phyloP scores from a whole-genome alignment of 2,329 filamentous ascomycete species.

The Myriosclerotinia curreyana region DNA sequence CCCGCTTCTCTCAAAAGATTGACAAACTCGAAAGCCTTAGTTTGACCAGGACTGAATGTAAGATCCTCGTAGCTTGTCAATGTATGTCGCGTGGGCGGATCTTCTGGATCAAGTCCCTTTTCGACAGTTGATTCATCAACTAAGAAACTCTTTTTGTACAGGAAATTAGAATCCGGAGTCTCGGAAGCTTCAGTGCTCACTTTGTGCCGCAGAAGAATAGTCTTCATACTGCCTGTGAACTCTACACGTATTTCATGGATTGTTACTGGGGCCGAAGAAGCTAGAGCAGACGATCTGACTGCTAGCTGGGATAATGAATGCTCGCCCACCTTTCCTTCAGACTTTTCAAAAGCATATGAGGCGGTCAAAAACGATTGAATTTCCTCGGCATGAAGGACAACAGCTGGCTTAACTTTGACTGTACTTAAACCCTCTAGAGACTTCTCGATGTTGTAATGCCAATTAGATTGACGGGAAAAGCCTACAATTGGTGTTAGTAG shows the following conservation, averaged over 20 bases:
- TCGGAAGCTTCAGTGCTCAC: conserved; percentile 7
- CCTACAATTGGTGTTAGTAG: conserved; percentile 41
- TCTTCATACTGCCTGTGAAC: conserved; percentile 57
- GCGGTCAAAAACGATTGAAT: conserved; percentile 53
- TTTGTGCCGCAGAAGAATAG: conserved; percentile 47
- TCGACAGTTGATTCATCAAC: conserved; percentile 24
- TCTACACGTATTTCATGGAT: conserved; percentile 52
- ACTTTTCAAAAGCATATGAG: conserved; percentile 56
- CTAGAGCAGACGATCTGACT: conserved; percentile 55
- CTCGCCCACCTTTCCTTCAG: conserved; percentile 61
- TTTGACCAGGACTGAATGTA: conserved; percentile 63
- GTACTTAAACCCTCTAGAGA: conserved; percentile 51
- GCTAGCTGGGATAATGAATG: conserved; percentile 55
- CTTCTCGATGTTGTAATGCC: conserved; percentile 59
- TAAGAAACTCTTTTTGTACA: conserved; percentile 30
- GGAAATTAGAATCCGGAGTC: conserved; percentile 1
- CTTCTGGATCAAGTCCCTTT: not conserved
- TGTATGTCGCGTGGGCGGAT: conserved; percentile 39
- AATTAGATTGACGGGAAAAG: conserved; percentile 53
- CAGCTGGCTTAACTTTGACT: conserved; percentile 46
- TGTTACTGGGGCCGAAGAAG: conserved; percentile 50
- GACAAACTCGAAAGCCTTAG: conserved; percentile 66
- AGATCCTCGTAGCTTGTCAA: conserved; percentile 61
- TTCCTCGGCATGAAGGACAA: conserved; percentile 51
- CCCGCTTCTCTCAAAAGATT: conserved; percentile 78